Evolutionary conservation across 202 grass and related monocot species (phyloP), one percentile per base, ranked within the genome.

Genomic region (Setaria italica): DNA sequence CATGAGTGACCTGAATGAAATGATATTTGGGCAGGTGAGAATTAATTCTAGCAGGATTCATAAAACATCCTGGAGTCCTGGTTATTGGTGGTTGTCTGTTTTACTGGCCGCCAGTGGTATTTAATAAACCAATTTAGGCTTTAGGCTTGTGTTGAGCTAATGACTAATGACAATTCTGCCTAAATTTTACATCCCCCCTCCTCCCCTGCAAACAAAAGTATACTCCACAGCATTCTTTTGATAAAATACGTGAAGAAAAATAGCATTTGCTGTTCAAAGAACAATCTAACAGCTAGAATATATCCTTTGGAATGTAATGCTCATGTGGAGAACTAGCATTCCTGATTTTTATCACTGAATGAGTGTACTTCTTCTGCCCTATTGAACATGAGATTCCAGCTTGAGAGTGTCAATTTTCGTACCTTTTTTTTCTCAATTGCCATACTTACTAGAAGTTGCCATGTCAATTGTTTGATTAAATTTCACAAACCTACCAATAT

Each of bases 1-100:
- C 73, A 96, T 99, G 97, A 99, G 97, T 81, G 93, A 96, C 82
- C 77, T 99, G 64, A 96, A 99, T 83, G 97, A 99, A 92, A 74
- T 99, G 50, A 86, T 99, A 78, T 99, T 99, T 99, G 97, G 97
- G 30, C 91, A 99, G 97, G 97, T 99, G 63, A 86, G 50, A 82
- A 58, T 74, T 85, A 80, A 57, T 63, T 83, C 62, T 86, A 63
- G 11, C 41, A 64, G 65, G 10, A 70, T 77, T 68, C 41, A 80
- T 53, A 66, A 82, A 82, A 62, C 19, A 58, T 50, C 11, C 33
- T 70, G 53, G 9, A 51, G 53, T 32, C 11, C 20, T 54, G 53
- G 13, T 53, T 62, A 54, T 81, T 74, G 55, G 16, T 74, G 60
- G 64, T n/a, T 34, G 49, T 79, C 51, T 58, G 55, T 76, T 76